Conservation (phyloP, 140 eudicot species). For the Erigeron philadelphicus region DNA sequence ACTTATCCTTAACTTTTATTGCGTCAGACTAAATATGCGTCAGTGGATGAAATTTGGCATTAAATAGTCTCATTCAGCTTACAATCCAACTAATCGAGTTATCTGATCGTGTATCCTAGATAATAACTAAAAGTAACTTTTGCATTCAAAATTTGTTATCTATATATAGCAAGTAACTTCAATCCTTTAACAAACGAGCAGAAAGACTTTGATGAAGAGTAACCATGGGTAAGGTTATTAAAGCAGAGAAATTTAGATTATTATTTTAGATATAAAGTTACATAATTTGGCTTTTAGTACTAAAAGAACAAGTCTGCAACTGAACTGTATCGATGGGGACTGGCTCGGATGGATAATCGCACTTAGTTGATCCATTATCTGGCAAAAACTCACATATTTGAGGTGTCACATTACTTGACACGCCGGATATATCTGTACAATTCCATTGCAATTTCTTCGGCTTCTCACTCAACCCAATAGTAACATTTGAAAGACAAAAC, state of each 20-base stretch:
- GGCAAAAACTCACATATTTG: conserved; percentile 41
- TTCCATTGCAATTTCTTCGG: conserved; percentile 57
- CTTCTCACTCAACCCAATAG: conserved; percentile 31
- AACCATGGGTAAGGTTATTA: neutral
- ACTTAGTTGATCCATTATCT: conserved; percentile 28
- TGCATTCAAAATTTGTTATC: no score
- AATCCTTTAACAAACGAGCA: neutral
- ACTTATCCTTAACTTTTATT: no score
- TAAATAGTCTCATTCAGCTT: neutral
- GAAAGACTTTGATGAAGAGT: neutral
- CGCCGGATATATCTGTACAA: conserved; percentile 55
- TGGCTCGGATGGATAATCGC: conserved; percentile 50
- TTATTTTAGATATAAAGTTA: neutral
- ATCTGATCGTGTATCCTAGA: neutral
- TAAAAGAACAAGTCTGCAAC: conserved; percentile 40
- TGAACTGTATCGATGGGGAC: conserved; percentile 48
- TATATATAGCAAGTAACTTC: neutral
- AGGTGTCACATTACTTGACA: conserved; percentile 50
- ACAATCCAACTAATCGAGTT: neutral
- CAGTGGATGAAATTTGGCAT: neutral
- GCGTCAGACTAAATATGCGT: neutral
- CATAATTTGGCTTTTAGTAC: conserved; percentile 17
- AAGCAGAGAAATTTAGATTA: neutral
- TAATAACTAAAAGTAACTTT: no score
- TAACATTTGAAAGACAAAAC: conserved; percentile 57